A percentile compares a stretch with the other conserved stretches of the same genome.
Conservation (phyloP, 1,284 basidiomycete species). For the Cryptococcus deneoformans region DNA sequence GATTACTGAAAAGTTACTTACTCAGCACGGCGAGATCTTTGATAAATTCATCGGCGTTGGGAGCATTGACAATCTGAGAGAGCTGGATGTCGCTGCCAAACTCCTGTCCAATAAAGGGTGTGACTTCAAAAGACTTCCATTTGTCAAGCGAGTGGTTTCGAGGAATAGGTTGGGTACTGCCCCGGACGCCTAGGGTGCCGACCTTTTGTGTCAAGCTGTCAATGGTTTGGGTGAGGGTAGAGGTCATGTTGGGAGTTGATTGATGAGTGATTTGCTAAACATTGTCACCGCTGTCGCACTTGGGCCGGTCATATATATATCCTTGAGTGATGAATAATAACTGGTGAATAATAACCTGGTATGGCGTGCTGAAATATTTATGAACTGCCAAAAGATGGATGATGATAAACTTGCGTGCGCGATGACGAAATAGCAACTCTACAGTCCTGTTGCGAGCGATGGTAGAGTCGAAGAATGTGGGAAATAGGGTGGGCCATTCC, state of each 20-base stretch:
- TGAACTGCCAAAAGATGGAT: no score
- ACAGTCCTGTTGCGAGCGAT: no score
- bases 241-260: no score
- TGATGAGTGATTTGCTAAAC: neutral
- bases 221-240: neutral
- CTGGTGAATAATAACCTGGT: no score
- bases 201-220: constrained; percentile 1
- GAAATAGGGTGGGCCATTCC: no score
- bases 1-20: constrained; percentile 10
- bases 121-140: constrained; percentile 24
- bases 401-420: no score
- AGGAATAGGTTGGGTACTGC: constrained; percentile 1
- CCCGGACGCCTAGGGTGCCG: constrained; percentile 5
- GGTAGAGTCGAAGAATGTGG: no score
- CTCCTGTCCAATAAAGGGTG: constrained; percentile 38
- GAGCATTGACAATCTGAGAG: constrained; percentile 46
- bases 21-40: constrained; percentile 56
- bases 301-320: neutral
- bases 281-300: neutral
- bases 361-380: no score
- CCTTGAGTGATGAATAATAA: neutral
- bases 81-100: constrained; percentile 51
- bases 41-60: constrained; percentile 52
- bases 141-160: constrained; percentile 7
- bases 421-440: no score